Evolutionary conservation across 1,284 basidiomycete genomes (phyloP), one percentile per base, ranked within the genome.

Genomic region (Cerrena zonata): DNA sequence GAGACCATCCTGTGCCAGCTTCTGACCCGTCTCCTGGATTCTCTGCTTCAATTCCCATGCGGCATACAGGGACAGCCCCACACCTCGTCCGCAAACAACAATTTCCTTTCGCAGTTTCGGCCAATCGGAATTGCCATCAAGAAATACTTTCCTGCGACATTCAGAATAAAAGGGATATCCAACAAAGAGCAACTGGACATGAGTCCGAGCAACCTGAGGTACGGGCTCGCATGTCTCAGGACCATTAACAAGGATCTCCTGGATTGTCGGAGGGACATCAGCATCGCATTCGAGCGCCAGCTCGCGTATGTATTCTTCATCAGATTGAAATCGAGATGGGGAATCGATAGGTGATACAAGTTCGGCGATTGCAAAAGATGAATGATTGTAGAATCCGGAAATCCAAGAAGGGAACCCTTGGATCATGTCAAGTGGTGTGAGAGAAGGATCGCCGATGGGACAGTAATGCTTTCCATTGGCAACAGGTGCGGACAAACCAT

Each of bases 331-430:
- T 3, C 15, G 5, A 5, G 18, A 10, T n/a, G 41, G 21, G 5
- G 41, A 19, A 10, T 42, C 19, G 21, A 23, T 5, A 13, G 21
- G 15, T 10, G 13, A 5, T 19, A 22, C 13, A 22, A 42, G 5
- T 42, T 10, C 41, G 41, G 18, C n/a, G 30, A 37, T 18, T 12
- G 23, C 4, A 2, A 11, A 5, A 3, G 26, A 34, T 10, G 21
- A 23, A 23, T 49, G 48, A 10, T 10, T 19, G 23, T 19, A 49
- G 21, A 43, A 49, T 10, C 15, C 22, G 11, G 48, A 27, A 26
- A 23, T 21, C 48, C 48, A 49, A 4, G n/a, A 3, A 3, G 39
- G 39, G 40, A 49, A 49, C 22, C 13, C n/a, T 19, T 48, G 5
- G 36, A 25, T 25, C 18, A 24, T 5, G 21, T 48, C 21, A 3